Evolutionary conservation across 305 asterid species (phyloP).

Genomic region (Solanum hybrid): DNA sequence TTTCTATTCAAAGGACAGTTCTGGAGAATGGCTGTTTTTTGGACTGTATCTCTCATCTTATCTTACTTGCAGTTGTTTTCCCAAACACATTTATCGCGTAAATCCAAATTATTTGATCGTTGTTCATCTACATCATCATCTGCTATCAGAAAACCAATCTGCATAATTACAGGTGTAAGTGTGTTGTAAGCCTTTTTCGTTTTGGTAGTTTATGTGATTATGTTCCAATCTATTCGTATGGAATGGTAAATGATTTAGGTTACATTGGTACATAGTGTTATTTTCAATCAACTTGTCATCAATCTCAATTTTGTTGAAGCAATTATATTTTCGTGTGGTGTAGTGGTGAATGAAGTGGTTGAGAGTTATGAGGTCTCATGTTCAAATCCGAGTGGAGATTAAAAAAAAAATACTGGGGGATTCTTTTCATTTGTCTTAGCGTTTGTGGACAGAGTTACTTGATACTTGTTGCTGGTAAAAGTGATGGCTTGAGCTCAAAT

Average conservation of each 20-base stretch:
- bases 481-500: slow-evolving; percentile 62
- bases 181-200: neutral
- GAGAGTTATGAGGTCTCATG: neutral
- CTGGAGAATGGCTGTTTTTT: slow-evolving; percentile 71
- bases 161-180: slow-evolving; percentile 82
- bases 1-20: slow-evolving; percentile 34
- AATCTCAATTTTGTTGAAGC: neutral
- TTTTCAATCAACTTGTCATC: neutral
- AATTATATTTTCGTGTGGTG: neutral
- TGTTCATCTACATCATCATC: slow-evolving; percentile 7
- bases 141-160: slow-evolving; percentile 35
- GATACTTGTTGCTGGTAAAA: slow-evolving; percentile 1
- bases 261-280: neutral
- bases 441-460: neutral
- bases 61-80: slow-evolving; percentile 40
- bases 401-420: neutral
- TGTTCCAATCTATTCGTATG: neutral
- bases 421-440: neutral
- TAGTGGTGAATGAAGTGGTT: neutral
- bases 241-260: neutral
- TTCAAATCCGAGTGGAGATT: neutral
- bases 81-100: slow-evolving; percentile 14
- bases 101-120: slow-evolving; percentile 19
- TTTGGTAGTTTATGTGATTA: neutral
- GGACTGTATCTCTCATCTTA: slow-evolving; percentile 48